Conservation (phyloP, 1,284 basidiomycete genomes). For the Papiliotrema fonsecae region DNA sequence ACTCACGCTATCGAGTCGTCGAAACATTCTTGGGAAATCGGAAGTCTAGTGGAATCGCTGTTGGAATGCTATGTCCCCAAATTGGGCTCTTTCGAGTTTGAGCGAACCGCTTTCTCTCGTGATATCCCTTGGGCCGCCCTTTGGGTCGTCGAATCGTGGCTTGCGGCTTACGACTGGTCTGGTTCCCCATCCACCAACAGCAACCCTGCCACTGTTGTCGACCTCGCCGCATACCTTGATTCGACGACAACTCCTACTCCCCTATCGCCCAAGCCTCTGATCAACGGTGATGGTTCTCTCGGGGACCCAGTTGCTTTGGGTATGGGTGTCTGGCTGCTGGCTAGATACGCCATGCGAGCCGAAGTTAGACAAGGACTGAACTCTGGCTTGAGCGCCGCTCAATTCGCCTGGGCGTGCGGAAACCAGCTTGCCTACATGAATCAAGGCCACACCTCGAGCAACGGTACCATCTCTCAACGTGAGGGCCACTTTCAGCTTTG, state of each 20-base stretch:
- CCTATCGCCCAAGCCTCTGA: conserved; percentile 12
- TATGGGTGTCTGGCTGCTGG: conserved; percentile 24
- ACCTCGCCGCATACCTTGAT: conserved; percentile 11
- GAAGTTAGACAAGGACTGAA: conserved; percentile 7
- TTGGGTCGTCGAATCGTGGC: conserved; percentile 5
- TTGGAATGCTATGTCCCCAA: conserved; percentile 28
- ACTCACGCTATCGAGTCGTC: conserved; percentile 11
- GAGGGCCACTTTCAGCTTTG: conserved; percentile 44
- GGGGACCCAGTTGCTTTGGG: conserved; percentile 30
- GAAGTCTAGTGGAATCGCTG: conserved; percentile 21
- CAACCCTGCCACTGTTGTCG: background rate
- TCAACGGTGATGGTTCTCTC: conserved; percentile 27
- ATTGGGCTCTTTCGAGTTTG: conserved; percentile 23
- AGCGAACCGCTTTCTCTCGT: conserved; percentile 1
- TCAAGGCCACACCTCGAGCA: conserved; percentile 11
- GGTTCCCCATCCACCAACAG: conserved; percentile 6
- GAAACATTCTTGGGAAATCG: conserved; percentile 32
- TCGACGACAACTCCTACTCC: conserved; percentile 6
- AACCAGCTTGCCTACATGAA: conserved; percentile 27
- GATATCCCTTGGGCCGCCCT: conserved; percentile 17
- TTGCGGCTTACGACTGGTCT: conserved; percentile 17
- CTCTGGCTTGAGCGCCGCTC: background rate
- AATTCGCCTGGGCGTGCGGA: conserved; percentile 28
- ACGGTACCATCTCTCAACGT: conserved; percentile 30
- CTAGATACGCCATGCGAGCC: conserved; percentile 15